Evolutionary conservation across 306 rosid genomes (phyloP).

Genomic region (Malus asiatica): DNA sequence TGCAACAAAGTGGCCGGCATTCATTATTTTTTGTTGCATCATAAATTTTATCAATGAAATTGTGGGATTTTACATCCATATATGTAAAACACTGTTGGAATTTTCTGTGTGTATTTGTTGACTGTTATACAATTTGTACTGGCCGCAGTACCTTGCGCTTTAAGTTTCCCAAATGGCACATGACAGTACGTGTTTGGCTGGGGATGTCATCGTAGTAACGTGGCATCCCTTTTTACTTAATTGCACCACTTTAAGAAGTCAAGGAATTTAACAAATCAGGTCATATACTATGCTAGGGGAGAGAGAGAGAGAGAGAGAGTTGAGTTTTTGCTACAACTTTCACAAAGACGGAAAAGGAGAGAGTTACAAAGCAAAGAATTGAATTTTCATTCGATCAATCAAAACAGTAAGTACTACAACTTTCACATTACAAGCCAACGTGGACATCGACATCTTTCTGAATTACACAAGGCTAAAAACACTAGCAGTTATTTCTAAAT

Average conservation of each 20-base stretch:
- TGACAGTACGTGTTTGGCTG: background rate
- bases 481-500: slow-evolving; percentile 21
- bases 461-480: slow-evolving; percentile 9
- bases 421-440: slow-evolving; percentile 12
- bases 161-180: background rate
- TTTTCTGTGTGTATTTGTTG: background rate
- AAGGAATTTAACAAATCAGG: no score
- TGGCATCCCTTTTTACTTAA: no score
- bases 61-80: background rate
- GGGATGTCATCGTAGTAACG: background rate
- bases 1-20: background rate
- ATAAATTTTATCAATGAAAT: slow-evolving; percentile 1
- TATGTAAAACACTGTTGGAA: background rate
- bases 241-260: no score
- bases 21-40: background rate
- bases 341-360: background rate
- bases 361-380: background rate
- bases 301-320: no score
- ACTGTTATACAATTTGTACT: no score
- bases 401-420: background rate
- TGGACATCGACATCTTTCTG: background rate
- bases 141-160: background rate
- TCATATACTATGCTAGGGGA: no score
- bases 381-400: background rate
- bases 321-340: background rate